Percentiles rank a stretch among this genome's conserved stretches.
These are phyloP conservation scores for Lepiota brunneoincarnata DNA, from an alignment of 768 basidiomycete species.

Conservation along the genomic window DNA sequence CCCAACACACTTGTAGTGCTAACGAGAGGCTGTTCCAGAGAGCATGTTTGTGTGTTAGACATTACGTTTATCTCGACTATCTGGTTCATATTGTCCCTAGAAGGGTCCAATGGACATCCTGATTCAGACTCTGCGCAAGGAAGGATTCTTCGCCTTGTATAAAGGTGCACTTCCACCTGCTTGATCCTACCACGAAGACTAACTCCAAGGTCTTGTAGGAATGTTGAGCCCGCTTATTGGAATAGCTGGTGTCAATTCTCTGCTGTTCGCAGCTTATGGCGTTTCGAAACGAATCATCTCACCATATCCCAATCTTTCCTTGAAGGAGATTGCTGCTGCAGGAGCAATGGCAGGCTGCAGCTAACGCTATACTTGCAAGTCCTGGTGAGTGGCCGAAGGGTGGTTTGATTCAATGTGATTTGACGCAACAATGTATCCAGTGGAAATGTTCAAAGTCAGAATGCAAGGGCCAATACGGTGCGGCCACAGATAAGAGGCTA, in stretches of 20 bases:
- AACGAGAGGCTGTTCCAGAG: slow-evolving; percentile 37
- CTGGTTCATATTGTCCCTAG: slow-evolving; percentile 31
- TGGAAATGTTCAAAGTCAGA: slow-evolving; percentile 98
- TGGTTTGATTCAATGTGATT: not conserved
- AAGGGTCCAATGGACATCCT: slow-evolving; percentile 95
- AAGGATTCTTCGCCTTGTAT: slow-evolving; percentile 92
- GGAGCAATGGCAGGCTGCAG: slow-evolving; percentile 93
- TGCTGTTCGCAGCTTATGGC: slow-evolving; percentile 92
- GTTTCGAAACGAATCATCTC: slow-evolving; percentile 78
- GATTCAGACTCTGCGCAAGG: slow-evolving; percentile 74
- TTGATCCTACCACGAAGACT: not conserved
- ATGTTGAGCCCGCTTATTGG: slow-evolving; percentile 91
- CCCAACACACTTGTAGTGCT: slow-evolving; percentile 1
- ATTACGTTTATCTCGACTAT: not conserved
- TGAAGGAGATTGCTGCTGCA: slow-evolving; percentile 78
- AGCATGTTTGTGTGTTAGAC: slow-evolving; percentile 78
- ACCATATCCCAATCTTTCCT: slow-evolving; percentile 81
- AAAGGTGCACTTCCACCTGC: slow-evolving; percentile 61
- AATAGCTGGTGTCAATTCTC: slow-evolving; percentile 93
- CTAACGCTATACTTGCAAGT: slow-evolving; percentile 86
- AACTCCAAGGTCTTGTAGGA: slow-evolving; percentile 41
- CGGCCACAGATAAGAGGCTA: slow-evolving; percentile 73
- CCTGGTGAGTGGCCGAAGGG: slow-evolving; percentile 51
- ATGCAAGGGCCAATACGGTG: slow-evolving; percentile 97
- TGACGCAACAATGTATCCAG: slow-evolving; percentile 30